Evolutionary conservation across 163 green algal genomes (phyloP), one percentile per base, ranked within the genome.

Genomic region (Scenedesmus sp.): DNA sequence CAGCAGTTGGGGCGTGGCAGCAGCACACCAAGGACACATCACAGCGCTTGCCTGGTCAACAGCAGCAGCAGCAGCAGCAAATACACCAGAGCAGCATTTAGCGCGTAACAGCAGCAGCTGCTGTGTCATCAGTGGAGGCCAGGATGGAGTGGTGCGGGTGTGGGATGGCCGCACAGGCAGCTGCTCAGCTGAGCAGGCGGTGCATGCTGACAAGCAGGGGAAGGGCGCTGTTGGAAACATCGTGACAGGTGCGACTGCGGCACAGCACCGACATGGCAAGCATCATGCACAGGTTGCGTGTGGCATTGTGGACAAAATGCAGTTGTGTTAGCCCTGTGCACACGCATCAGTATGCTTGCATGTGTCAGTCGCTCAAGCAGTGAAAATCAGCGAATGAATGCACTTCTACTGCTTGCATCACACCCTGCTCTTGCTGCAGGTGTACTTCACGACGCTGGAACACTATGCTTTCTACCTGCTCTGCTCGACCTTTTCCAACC

Each of bases 21-120:
- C 64, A 82, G 89, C 89, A 26, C 89, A 92, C 23, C 18, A 74
- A 9, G 89, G 89, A 5, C 89, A 89, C 54, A 70, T 92, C 4
- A 89, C 89, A 62, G 89, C 89, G 34, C 89, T 92, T 52, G 84
- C 89, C 23, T 92, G 89, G 89, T 59, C 81, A 57, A 5, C 81
- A 82, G n/a, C 77, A 92, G 79, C 88, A 88, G 34, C 4, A 73
- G 64, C 77, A 92, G 87, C 87, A 74, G 60, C 26, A 52, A 20
- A 7, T 56, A 56, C n/a, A 52, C 6, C 57, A 77, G 82, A 8
- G 67, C 55, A 23, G 59, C 18, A 20, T 4, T 34, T 34, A 55
- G 57, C 34, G 34, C 34, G 15, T 7, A 34, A 12, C 16, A 23
- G n/a, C 81, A 60, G 88, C 34, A 74, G 62, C 81, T 74, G 81